Base-by-base conservation (phyloP, 2,329 filamentous ascomycete genomes). In the Drechslera avenae region DNA sequence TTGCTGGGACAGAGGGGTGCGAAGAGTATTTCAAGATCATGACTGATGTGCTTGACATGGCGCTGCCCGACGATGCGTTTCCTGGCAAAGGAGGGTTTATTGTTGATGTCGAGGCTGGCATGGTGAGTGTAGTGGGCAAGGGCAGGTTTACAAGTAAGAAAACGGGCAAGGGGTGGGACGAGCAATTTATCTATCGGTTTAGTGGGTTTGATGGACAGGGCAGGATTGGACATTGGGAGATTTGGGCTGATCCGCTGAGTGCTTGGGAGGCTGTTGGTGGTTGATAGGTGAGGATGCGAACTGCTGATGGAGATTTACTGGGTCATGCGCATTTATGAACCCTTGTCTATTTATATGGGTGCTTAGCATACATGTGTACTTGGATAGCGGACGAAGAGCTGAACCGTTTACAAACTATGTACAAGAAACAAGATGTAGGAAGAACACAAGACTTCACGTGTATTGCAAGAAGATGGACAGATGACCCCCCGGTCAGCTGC, bases 161-260 rank as follows among this genome's bases (percentile, higher is more conserved):
- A 59, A 76, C 75, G 12, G 75, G 74, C 5, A 75, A 67, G 54
- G 57, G 54, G 5, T 77, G 74, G 74, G 62, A 74, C 13, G 75
- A 77, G 56, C 54, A 66, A 13, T 77, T 77, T 34, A 71, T 76
- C 10, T 75, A 76, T 58, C 55, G 69, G 39, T 66, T 77, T 36
- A 73, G 75, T 57, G 72, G 50, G 6, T 77, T 75, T 52, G 72
- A 77, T 59, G 59, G 60, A 5, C 53, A 71, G 14, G 73, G 72
- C 0, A 73, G 55, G 60, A 72, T 77, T 52, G 75, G 73, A 21
- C 66, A 72, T 57, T 76, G 74, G 73, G 74, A 78, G 59, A 75
- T 77, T 42, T 78, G 75, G 75, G 74, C 73, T 12, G 75, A 78
- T 67, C 73, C 73, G 10, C 56, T 76, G 48, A 75, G 72, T 53